Base-by-base conservation (phyloP, 2,329 filamentous ascomycete species). In the Cordyceps javanica region DNA sequence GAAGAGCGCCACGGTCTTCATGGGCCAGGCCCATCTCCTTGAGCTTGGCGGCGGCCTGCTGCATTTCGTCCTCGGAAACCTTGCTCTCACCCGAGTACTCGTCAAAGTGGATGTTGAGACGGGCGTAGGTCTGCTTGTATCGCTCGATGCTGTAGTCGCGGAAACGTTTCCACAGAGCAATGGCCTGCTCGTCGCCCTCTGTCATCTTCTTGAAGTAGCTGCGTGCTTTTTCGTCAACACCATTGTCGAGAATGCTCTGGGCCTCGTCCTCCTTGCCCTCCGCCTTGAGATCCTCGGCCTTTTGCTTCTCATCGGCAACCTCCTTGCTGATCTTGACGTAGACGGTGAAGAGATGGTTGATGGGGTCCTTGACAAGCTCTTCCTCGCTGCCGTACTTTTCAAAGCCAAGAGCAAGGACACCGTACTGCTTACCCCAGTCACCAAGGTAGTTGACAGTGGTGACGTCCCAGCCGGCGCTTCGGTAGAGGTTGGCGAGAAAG, bases 351-450 rank as follows among this genome's bases (percentile, higher is more conserved):
- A 94, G 76, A 69, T 94, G 90, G 70, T 89, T 88, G 67, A 93
- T 91, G 13, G 90, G 89, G 66, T 93, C 89, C 49, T 79, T 78
- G 61, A 82, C 71, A 13, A 94, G 78, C 59, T 85, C 82, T 63
- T 87, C 84, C 70, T 93, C 89, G 60, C 81, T 83, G 30, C 90
- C 90, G 68, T 88, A 92, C 65, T 82, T 83, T 68, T 89, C 80
- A 69, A 87, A 94, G 0, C 87, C 89, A 57, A 92, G 77, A 5
- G 88, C 88, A 62, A 92, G 74, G 21, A 92, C 79, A 63, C 82
- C 82, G 62, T 84, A 90, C 72, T 90, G 88, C 76, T 90, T 90
- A 42, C 89, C 89, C 89, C 89, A 92, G 70, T 91, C 87, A 55
- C 88, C 88, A 5, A 90, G 80, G 71, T 90, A 73, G 75, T 91